Conservation (phyloP, 73 alveolate species). For the Urostyla sp. region DNA sequence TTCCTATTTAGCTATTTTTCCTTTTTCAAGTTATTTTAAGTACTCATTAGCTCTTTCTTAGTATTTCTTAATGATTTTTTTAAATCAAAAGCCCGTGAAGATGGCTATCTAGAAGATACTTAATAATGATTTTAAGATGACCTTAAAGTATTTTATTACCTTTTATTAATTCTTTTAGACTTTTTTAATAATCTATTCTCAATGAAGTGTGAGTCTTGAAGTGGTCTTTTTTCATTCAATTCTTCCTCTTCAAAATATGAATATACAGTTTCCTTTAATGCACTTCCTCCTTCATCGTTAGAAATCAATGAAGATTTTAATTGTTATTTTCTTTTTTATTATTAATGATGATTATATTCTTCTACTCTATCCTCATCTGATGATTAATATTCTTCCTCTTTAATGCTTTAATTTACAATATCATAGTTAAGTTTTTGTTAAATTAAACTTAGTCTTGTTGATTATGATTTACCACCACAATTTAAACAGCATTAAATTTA, state of each 20-base stretch:
- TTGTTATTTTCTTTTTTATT: too few species aligned
- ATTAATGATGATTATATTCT: neutral
- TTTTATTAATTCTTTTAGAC: too few species aligned
- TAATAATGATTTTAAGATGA: too few species aligned
- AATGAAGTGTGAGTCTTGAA: too few species aligned
- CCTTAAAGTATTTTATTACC: too few species aligned
- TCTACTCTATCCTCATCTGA: constrained; percentile 22
- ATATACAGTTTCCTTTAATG: neutral
- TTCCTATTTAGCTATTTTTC: constrained; percentile 17
- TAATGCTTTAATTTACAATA: neutral
- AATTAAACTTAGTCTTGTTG: too few species aligned
- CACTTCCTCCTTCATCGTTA: too few species aligned
- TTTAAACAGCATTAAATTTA: too few species aligned
- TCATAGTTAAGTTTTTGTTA: constrained; percentile 32
- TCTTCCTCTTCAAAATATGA: neutral
- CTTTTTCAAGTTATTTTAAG: constrained; percentile 6
- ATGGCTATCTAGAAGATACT: too few species aligned
- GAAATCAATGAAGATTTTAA: too few species aligned
- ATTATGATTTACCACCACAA: constrained; percentile 56
- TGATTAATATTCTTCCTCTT: constrained; percentile 20
- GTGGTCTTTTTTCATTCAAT: too few species aligned
- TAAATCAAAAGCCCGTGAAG: neutral
- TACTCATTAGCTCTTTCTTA: neutral
- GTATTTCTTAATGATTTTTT: constrained; percentile 35
- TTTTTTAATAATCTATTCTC: too few species aligned